Evolutionary conservation across 768 basidiomycete genomes (phyloP).

Genomic region (Chlorophyllum brunneum): DNA sequence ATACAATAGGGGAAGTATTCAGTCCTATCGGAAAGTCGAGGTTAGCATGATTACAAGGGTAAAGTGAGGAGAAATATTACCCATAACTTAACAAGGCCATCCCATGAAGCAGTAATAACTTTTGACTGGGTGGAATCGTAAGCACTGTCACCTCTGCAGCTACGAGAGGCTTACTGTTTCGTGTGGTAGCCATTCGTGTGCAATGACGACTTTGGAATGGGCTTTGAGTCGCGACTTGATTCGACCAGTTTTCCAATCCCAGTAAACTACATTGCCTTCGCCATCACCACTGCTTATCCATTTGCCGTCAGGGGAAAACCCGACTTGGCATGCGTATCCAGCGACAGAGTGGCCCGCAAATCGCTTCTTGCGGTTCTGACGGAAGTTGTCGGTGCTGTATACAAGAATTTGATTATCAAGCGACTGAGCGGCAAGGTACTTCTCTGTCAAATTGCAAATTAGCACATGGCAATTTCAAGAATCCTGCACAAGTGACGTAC

Average conservation of each 20-base stretch:
- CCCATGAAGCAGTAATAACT: slow-evolving; percentile 96
- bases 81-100: slow-evolving; percentile 97
- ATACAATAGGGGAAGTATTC: background rate
- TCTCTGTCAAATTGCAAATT: slow-evolving; percentile 42
- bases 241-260: slow-evolving; percentile 99
- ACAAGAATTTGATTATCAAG: slow-evolving; percentile 98
- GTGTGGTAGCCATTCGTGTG: slow-evolving; percentile 97
- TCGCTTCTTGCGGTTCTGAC: slow-evolving; percentile 97
- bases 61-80: slow-evolving; percentile 40
- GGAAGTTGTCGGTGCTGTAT: slow-evolving; percentile 97
- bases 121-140: slow-evolving; percentile 63
- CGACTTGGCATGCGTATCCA: slow-evolving; percentile 95
- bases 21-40: slow-evolving; percentile 5
- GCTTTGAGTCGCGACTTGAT: slow-evolving; percentile 88
- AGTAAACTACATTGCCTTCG: slow-evolving; percentile 93
- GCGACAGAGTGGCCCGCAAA: slow-evolving; percentile 97
- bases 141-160: slow-evolving; percentile 44
- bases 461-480: slow-evolving; percentile 7
- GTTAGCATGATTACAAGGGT: background rate
- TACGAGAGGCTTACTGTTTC: slow-evolving; percentile 72
- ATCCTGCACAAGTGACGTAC: slow-evolving; percentile 46
- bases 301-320: slow-evolving; percentile 97
- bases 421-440: slow-evolving; percentile 97
- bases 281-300: slow-evolving; percentile 98
- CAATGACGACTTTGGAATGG: slow-evolving; percentile 95